phyloP scores from a whole-genome alignment of 495 filamentous ascomycete genomes.

The Cryomyces minteri region DNA sequence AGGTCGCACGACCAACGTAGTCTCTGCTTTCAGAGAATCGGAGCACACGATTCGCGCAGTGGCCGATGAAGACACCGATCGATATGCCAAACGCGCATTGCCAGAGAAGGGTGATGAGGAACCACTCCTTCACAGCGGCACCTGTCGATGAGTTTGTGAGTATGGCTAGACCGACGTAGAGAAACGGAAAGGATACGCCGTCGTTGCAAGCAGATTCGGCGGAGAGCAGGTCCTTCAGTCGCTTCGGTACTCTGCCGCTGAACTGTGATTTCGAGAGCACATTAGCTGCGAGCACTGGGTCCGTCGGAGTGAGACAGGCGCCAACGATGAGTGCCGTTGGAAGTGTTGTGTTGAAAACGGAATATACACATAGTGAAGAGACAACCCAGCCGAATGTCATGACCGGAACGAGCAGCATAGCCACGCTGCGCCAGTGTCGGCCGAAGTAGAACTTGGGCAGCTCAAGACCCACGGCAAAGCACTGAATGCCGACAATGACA shows the following conservation, averaged over 20 bases:
- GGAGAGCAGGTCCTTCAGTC: conserved; percentile 26
- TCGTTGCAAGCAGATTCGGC: conserved; percentile 34
- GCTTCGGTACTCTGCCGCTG: conserved; percentile 23
- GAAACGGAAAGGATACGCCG: conserved; percentile 28
- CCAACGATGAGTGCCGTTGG: conserved; percentile 25
- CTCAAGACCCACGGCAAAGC: conserved; percentile 24
- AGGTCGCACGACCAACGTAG: conserved; percentile 23
- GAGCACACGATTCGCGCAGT: conserved; percentile 21
- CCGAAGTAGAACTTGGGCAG: conserved; percentile 26
- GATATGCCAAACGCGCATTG: conserved; percentile 26
- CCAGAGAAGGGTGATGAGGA: conserved; percentile 30
- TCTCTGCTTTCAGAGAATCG: conserved; percentile 16
- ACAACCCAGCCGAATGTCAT: conserved; percentile 32
- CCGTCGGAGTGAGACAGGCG: conserved; percentile 31
- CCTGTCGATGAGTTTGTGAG: conserved; percentile 14
- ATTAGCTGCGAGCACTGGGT: conserved; percentile 28
- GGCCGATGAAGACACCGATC: conserved; percentile 24
- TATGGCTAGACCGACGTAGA: conserved; percentile 25
- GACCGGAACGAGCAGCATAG: conserved; percentile 28
- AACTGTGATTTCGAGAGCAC: conserved; percentile 28
- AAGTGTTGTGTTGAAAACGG: conserved; percentile 19
- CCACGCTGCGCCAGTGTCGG: conserved; percentile 24
- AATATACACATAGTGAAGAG: conserved; percentile 21
- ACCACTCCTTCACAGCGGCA: conserved; percentile 24
- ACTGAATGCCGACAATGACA: conserved; percentile 28